These are phyloP conservation scores for Erythrophleum ivorense DNA, from an alignment of 331 rosid genomes.

Conservation along the genomic window DNA sequence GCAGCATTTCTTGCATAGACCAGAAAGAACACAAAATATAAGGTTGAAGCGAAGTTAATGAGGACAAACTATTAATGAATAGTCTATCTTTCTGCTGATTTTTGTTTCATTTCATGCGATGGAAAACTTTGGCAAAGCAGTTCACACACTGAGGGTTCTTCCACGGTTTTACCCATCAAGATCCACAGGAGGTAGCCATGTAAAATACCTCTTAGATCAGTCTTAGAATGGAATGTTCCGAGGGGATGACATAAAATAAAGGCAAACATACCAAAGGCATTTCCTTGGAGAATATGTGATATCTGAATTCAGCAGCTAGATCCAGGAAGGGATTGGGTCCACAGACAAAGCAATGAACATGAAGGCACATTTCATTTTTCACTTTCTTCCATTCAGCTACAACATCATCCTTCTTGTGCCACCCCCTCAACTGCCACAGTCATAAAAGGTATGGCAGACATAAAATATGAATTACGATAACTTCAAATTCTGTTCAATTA, in stretches of 20 bases:
- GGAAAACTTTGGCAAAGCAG: not conserved
- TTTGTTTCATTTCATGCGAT: conserved; percentile 4
- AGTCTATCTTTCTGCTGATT: not conserved
- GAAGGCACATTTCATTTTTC: conserved; percentile 87
- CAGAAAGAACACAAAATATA: conserved; percentile 25
- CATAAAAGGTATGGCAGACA: conserved; percentile 15
- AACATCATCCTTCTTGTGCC: conserved; percentile 95
- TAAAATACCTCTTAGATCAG: conserved; percentile 16
- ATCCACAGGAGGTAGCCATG: not conserved
- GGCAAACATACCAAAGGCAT: conserved; percentile 78
- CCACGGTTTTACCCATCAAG: conserved; percentile 2
- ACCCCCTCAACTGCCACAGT: conserved; percentile 79
- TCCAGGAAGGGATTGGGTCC: conserved; percentile 82
- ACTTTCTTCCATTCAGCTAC: conserved; percentile 99
- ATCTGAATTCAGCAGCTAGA: conserved; percentile 85
- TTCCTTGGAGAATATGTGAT: conserved; percentile 96
- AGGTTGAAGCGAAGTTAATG: conserved; percentile 12
- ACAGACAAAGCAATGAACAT: conserved; percentile 94
- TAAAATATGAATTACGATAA: not conserved
- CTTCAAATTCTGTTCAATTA: conserved; percentile 8
- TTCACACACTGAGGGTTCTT: conserved; percentile 19
- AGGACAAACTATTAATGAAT: not conserved
- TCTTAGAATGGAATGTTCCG: conserved; percentile 18
- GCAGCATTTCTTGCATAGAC: conserved; percentile 12
- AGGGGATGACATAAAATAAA: not conserved